A percentile compares a stretch with the other conserved stretches of the same genome.
Evolutionary conservation across 2,329 filamentous ascomycete genomes (phyloP).

Genomic region (Verticillium isaacii): DNA sequence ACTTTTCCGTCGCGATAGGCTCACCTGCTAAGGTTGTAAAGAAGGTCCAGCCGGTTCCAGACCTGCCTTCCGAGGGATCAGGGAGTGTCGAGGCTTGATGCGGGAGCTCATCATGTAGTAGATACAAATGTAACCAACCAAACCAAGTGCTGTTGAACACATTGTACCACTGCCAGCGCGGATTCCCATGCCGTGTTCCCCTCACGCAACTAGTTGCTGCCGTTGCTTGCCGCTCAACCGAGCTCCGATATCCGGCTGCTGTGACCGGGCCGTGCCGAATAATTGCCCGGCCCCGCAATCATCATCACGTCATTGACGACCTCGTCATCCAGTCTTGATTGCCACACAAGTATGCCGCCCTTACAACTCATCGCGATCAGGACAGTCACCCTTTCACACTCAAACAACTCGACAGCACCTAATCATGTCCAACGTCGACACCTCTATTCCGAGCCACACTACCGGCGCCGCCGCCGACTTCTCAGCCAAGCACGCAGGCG

Average conservation of each 20-base stretch:
- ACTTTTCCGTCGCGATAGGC: conserved; percentile 43
- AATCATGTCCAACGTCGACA: conserved; percentile 42
- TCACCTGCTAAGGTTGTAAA: conserved; percentile 44
- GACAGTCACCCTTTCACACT: not conserved
- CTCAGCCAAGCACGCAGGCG: conserved; percentile 37
- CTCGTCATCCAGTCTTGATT: not conserved
- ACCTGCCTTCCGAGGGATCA: conserved; percentile 10
- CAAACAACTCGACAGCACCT: not conserved
- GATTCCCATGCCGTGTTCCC: too few relatives aligned
- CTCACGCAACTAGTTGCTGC: not conserved
- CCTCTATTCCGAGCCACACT: conserved; percentile 37
- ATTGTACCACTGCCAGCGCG: too few relatives aligned
- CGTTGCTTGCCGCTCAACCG: not conserved
- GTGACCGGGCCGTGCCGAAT: not conserved
- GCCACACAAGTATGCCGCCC: not conserved
- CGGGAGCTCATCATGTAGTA: not conserved
- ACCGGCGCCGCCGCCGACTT: conserved; percentile 45
- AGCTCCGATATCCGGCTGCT: not conserved
- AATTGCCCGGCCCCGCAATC: not conserved
- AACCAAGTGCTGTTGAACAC: too few relatives aligned
- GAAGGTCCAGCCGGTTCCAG: conserved; percentile 33
- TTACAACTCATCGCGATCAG: not conserved
- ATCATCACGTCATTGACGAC: not conserved
- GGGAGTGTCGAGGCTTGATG: not conserved
- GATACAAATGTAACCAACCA: too few relatives aligned